Conservation (phyloP, 208 protist genomes). For the Leptomonas seymouri region DNA sequence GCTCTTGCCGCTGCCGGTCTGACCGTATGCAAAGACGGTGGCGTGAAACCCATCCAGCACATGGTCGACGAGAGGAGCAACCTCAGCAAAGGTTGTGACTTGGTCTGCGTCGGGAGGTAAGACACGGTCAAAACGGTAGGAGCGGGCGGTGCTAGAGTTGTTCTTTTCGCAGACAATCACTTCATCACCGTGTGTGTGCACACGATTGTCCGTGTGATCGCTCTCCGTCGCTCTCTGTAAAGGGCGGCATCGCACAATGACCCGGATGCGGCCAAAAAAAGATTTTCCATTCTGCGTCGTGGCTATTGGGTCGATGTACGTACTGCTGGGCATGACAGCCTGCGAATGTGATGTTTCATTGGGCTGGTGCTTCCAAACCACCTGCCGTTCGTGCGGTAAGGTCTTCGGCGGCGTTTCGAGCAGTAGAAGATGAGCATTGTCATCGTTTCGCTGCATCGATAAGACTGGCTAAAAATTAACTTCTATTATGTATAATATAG, state of each 20-base stretch:
- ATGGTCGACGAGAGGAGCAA: slow-evolving; percentile 79
- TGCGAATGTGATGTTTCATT: neutral
- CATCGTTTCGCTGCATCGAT: slow-evolving; percentile 11
- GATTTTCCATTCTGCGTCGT: neutral
- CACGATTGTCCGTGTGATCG: slow-evolving; percentile 39
- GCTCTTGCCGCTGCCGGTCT: slow-evolving; percentile 93
- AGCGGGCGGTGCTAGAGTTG: slow-evolving; percentile 30
- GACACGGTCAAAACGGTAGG: slow-evolving; percentile 84
- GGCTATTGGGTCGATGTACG: slow-evolving; percentile 3
- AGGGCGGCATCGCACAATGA: slow-evolving; percentile 77
- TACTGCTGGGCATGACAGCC: neutral
- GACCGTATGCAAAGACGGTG: slow-evolving; percentile 91
- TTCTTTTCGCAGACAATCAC: slow-evolving; percentile 24
- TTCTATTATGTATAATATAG: neutral
- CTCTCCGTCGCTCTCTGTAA: slow-evolving; percentile 35
- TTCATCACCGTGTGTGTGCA: slow-evolving; percentile 50
- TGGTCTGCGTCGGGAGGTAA: slow-evolving; percentile 54
- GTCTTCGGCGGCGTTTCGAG: neutral
- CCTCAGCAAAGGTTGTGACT: slow-evolving; percentile 64
- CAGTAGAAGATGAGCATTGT: neutral
- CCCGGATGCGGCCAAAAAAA: slow-evolving; percentile 42
- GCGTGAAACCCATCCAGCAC: slow-evolving; percentile 87
- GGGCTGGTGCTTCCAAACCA: slow-evolving; percentile 11
- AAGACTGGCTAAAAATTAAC: neutral
- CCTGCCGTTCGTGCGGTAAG: neutral